Evolutionary conservation across 345 rosid species (phyloP), one percentile per base, ranked within the genome.

Genomic region (Eucalyptus pumila): DNA sequence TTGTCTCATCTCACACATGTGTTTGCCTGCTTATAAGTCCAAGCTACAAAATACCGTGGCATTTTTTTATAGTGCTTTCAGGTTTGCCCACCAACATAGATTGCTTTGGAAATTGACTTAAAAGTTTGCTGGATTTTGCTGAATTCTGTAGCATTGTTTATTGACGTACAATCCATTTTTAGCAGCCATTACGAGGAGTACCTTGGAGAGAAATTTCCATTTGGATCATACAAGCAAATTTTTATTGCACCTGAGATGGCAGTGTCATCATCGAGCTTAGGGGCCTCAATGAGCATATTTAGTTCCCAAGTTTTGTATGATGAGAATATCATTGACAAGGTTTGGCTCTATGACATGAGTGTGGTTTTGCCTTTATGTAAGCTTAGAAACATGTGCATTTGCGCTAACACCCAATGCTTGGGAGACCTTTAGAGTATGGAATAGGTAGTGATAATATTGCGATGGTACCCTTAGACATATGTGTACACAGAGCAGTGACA

Each of bases 271-370:
- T 90, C 94, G 32, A 92, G 93, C 88, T 88, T 94, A 89, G 99
- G 98, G 92, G 99, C 98, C 89, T 96, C 99, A 87, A 88, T 97
- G 94, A 91, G 93, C 93, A 86, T 97, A 88, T 93, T 98, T 88
- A 97, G 96, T 90, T 96, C 99, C 40, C 98, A 97, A 91, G 80
- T 95, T 91, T 92, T 98, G 80, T 96, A 94, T 90, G 99, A 98
- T 90, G 98, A 96, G 92, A 97, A 94, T 90, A 94, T 97, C 93
- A 95, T 98, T 85, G 98, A 98, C 92, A 97, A 98, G 98, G 99
- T 97, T 60, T 89, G 94, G 86, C 80, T 34, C 58, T 87, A 45
- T 67, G 40, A 86, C 42, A 51, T 86, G 42, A 11, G 45, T 76
- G 47, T 37, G 45, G 83, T 76, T 37, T 40, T 21, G 14, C 27